These are phyloP conservation scores for Aspergillus persii DNA, from an alignment of 2,329 filamentous ascomycete genomes.

Conservation along the genomic window DNA sequence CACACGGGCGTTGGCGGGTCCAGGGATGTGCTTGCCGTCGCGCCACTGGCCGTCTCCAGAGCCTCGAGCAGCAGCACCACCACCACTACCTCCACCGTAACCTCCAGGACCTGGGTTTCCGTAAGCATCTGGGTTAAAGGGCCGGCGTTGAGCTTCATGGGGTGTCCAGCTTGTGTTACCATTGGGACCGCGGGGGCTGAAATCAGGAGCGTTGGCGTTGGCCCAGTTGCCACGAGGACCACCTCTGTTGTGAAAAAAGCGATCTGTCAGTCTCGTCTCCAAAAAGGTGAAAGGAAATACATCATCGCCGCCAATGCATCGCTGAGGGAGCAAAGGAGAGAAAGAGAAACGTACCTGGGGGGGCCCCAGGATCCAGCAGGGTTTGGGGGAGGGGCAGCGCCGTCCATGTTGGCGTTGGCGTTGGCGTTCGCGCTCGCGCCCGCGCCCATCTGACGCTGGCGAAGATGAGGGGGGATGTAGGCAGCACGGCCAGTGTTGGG, in stretches of 20 bases:
- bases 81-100: slow-evolving; percentile 25
- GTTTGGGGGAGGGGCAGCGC: slow-evolving; percentile 26
- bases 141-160: slow-evolving; percentile 38
- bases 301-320: neutral
- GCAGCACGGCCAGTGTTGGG: slow-evolving; percentile 56
- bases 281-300: neutral
- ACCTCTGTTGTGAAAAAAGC: slow-evolving; percentile 20
- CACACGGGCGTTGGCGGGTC: slow-evolving; percentile 79
- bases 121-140: slow-evolving; percentile 62
- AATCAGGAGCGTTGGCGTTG: slow-evolving; percentile 57
- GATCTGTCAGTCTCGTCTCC: neutral
- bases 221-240: slow-evolving; percentile 49
- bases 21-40: slow-evolving; percentile 93
- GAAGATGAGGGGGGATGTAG: slow-evolving; percentile 66
- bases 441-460: slow-evolving; percentile 38
- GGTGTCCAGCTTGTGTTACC: slow-evolving; percentile 40
- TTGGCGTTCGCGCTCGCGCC: no score
- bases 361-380: slow-evolving; percentile 26
- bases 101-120: slow-evolving; percentile 53
- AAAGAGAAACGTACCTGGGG: slow-evolving; percentile 33
- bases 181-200: slow-evolving; percentile 48
- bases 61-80: slow-evolving; percentile 63
- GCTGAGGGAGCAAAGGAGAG: neutral
- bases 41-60: slow-evolving; percentile 96
- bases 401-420: slow-evolving; percentile 41